These are phyloP conservation scores for Boechera divaricarpa DNA, from an alignment of 345 rosid species.

Conservation along the genomic window DNA sequence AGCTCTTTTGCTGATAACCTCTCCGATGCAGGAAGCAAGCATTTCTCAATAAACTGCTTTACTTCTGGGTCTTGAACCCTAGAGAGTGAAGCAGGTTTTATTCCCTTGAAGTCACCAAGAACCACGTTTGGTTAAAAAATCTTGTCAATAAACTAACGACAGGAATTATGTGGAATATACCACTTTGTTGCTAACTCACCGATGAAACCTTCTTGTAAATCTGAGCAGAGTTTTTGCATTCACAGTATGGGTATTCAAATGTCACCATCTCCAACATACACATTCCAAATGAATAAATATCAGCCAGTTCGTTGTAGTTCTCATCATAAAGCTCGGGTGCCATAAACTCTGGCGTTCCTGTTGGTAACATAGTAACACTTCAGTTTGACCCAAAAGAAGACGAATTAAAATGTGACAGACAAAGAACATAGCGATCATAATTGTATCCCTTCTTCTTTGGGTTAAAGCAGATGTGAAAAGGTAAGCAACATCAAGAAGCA, in stretches of 20 bases:
- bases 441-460: background rate
- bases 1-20: slow-evolving; percentile 86
- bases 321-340: slow-evolving; percentile 92
- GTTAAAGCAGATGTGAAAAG: background rate
- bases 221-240: slow-evolving; percentile 85
- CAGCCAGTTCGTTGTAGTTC: slow-evolving; percentile 78
- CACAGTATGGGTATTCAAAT: slow-evolving; percentile 81
- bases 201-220: slow-evolving; percentile 88
- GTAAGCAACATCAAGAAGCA: slow-evolving; percentile 23
- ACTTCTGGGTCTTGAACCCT: slow-evolving; percentile 74
- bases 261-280: slow-evolving; percentile 92
- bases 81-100: slow-evolving; percentile 82
- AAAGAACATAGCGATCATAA: slow-evolving; percentile 5
- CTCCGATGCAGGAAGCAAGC: slow-evolving; percentile 75
- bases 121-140: background rate
- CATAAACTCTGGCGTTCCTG: slow-evolving; percentile 93
- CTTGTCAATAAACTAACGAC: background rate
- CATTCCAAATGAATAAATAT: slow-evolving; percentile 87
- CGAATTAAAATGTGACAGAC: slow-evolving; percentile 15
- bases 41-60: slow-evolving; percentile 83
- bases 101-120: slow-evolving; percentile 57
- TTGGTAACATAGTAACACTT: slow-evolving; percentile 23
- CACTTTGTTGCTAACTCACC: slow-evolving; percentile 52
- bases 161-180: slow-evolving; percentile 1
- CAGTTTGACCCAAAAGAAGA: slow-evolving; percentile 18